Evolutionary conservation across 306 rosid genomes (phyloP).

Genomic region (Prunus persica): Prunus_persica_NCBIv2 NC_034009.1:39022001-39022500

Average conservation of each 20-base stretch:
- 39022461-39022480: slow-evolving; percentile 4
- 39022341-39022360: background rate
- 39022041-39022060: no score
- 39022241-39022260: background rate
- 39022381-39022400: slow-evolving; percentile 5
- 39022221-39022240: background rate
- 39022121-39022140: background rate
- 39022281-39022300: slow-evolving; percentile 5
- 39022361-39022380: background rate
- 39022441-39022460: slow-evolving; percentile 2
- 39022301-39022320: background rate
- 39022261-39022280: background rate
- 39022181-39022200: background rate
- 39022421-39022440: slow-evolving; percentile 7
- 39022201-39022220: background rate
- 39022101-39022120: background rate
- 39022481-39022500: background rate
- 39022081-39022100: background rate
- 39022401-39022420: background rate
- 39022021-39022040: no score
- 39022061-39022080: background rate
- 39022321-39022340: background rate
- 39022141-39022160: background rate
- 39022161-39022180: background rate
- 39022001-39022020: no score